Percentiles rank a stretch among this genome's conserved stretches.
Conservation (phyloP, 306 rosid genomes). For the Lathyrus aphaca region DNA sequence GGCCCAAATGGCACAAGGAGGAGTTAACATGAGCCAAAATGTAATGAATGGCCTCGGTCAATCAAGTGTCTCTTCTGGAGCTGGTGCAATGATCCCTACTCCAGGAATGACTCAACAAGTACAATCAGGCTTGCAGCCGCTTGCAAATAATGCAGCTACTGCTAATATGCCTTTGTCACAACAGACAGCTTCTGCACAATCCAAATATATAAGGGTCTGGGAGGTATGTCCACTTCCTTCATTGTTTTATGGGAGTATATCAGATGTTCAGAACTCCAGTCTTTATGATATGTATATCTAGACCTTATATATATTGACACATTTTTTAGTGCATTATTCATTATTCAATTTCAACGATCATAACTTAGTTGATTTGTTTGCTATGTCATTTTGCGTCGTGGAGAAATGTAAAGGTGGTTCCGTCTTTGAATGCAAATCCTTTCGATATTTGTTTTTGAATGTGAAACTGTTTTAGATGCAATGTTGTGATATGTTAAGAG, state of each 20-base stretch:
- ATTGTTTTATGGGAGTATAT: constrained; percentile 18
- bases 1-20: constrained; percentile 77
- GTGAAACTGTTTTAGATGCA: neutral
- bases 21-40: constrained; percentile 79
- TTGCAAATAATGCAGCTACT: constrained; percentile 64
- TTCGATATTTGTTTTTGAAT: neutral
- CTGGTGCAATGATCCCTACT: constrained; percentile 92
- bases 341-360: no score
- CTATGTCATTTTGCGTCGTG: no score
- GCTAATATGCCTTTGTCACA: constrained; percentile 73
- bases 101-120: constrained; percentile 93
- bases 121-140: constrained; percentile 73
- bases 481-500: constrained; percentile 3
- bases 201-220: constrained; percentile 96
- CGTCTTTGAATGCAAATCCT: no score
- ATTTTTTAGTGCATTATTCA: no score
- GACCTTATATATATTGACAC: neutral
- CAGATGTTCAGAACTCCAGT: constrained; percentile 21
- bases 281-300: neutral
- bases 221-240: constrained; percentile 64
- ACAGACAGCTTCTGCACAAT: constrained; percentile 71
- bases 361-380: no score
- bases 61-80: constrained; percentile 84
- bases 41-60: constrained; percentile 75
- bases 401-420: no score